Evolutionary conservation across 306 rosid species (phyloP).

Genomic region (Argentina anserina): DNA sequence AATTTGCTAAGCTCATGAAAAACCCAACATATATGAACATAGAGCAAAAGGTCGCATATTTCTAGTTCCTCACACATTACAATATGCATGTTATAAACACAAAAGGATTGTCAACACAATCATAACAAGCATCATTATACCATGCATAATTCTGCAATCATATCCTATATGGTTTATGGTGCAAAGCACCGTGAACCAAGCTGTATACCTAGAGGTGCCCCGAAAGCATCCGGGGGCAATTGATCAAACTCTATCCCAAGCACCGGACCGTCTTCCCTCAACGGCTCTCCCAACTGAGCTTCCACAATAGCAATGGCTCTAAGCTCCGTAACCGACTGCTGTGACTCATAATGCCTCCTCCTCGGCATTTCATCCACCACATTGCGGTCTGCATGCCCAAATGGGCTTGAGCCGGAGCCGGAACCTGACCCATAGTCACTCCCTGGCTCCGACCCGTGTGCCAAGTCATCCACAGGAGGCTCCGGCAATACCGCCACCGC

Average conservation of each 20-base stretch:
- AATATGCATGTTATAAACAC: background rate
- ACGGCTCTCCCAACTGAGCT: slow-evolving; percentile 87
- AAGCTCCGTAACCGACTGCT: slow-evolving; percentile 64
- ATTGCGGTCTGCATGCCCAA: slow-evolving; percentile 57
- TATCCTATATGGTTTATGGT: background rate
- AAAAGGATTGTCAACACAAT: background rate
- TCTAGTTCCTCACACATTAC: background rate
- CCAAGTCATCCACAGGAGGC: slow-evolving; percentile 65
- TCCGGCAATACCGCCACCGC: slow-evolving; percentile 39
- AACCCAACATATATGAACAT: background rate
- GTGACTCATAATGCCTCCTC: slow-evolving; percentile 65
- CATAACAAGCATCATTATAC: background rate
- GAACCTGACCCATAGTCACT: slow-evolving; percentile 93
- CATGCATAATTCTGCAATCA: background rate
- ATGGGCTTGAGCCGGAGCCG: slow-evolving; percentile 84
- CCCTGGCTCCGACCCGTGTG: slow-evolving; percentile 47
- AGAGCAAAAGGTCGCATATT: background rate
- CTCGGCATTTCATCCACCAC: slow-evolving; percentile 43
- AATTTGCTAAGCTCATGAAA: background rate
- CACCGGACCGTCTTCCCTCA: slow-evolving; percentile 90
- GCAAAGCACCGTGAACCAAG: background rate
- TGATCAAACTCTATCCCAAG: slow-evolving; percentile 91
- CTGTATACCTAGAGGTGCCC: slow-evolving; percentile 75
- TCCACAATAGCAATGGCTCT: slow-evolving; percentile 93
- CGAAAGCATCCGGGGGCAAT: slow-evolving; percentile 96